Conservation (phyloP, 2,329 filamentous ascomycete genomes). For the Trichoderma sp. region DNA sequence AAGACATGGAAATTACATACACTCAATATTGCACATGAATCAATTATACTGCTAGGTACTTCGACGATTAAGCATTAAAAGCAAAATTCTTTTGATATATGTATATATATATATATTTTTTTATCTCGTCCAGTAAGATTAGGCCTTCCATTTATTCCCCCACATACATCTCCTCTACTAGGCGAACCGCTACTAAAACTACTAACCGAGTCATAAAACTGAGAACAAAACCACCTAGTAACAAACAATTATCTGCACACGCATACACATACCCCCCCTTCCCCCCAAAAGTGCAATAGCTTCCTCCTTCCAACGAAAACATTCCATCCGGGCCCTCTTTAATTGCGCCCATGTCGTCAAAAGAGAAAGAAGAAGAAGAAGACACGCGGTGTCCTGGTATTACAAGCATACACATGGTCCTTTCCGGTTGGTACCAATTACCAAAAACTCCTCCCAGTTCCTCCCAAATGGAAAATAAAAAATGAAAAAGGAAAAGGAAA, state of each 20-base stretch:
- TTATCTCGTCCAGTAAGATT: background rate
- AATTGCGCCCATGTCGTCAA: slow-evolving; percentile 13
- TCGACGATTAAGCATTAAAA: background rate
- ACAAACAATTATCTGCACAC: background rate
- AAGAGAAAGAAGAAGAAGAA: background rate
- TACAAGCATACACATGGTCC: slow-evolving; percentile 10
- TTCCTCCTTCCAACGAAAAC: background rate
- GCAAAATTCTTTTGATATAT: background rate
- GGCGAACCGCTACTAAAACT: background rate
- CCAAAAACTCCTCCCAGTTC: slow-evolving; percentile 14
- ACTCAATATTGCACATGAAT: background rate
- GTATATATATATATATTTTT: too few relatives aligned
- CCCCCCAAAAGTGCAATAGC: background rate
- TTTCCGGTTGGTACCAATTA: background rate
- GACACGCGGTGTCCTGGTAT: slow-evolving; percentile 12
- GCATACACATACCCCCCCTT: background rate
- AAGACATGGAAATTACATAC: background rate
- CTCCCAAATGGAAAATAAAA: background rate
- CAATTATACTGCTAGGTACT: background rate
- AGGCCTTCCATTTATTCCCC: background rate
- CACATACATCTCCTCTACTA: background rate
- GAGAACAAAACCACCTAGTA: background rate
- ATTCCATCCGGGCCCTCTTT: background rate
- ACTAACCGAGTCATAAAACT: background rate
- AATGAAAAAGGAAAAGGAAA: background rate